phyloP scores from a whole-genome alignment of 306 rosid genomes.

The Medicago arabica region DNA sequence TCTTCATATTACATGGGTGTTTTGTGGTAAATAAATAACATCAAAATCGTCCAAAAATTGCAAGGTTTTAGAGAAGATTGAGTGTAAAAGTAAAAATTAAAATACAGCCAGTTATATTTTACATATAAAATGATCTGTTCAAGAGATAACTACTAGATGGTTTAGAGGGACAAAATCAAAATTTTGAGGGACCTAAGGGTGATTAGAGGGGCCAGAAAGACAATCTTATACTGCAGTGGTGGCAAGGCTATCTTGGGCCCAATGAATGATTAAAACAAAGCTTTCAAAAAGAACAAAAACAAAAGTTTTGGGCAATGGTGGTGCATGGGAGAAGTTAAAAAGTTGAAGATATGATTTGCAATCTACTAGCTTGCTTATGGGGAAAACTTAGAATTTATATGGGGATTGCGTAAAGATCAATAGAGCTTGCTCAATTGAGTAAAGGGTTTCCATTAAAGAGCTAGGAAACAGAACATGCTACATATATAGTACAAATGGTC shows the following conservation, averaged over 20 bases:
- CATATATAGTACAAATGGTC: conserved; percentile 33
- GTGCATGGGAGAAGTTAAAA: conserved; percentile 44
- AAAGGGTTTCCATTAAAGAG: background rate
- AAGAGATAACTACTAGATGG: no score
- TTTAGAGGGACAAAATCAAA: no score
- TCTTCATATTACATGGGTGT: no score
- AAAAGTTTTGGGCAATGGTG: conserved; percentile 9
- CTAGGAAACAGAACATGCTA: conserved; percentile 34
- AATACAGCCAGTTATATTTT: no score
- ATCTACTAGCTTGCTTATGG: conserved; percentile 52
- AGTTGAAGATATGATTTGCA: conserved; percentile 47
- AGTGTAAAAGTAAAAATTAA: no score
- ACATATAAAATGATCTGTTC: no score
- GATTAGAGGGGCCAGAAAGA: no score
- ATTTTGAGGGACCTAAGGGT: no score
- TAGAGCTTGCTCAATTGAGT: conserved; percentile 34
- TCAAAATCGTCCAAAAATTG: no score
- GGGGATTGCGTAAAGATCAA: conserved; percentile 69
- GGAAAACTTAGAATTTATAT: conserved; percentile 53
- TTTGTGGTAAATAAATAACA: no score
- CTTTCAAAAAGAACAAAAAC: background rate
- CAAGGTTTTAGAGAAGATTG: no score
- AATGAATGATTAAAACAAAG: conserved; percentile 14
- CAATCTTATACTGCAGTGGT: background rate
- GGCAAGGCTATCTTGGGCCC: conserved; percentile 1